Percentiles rank a stretch among this genome's conserved stretches.
These are phyloP conservation scores for Prunus fruticosa DNA, from an alignment of 306 rosid species.

Conservation along the genomic window DNA sequence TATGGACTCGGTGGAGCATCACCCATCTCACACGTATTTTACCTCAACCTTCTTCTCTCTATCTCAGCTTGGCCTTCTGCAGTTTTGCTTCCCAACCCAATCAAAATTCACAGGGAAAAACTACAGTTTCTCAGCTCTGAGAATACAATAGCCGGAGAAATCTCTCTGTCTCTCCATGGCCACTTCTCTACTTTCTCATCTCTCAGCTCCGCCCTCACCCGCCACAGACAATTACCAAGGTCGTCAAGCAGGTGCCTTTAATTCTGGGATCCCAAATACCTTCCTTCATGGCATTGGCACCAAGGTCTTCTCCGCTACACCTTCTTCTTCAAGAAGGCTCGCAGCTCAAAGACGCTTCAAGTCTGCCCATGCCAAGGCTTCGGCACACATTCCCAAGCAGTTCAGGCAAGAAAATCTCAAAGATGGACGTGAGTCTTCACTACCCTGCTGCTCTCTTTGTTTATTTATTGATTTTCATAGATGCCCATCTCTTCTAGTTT, in stretches of 20 bases:
- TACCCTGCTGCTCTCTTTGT: neutral
- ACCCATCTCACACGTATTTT: neutral
- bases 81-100: neutral
- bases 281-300: slow-evolving; percentile 64
- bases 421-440: slow-evolving; percentile 71
- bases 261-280: slow-evolving; percentile 21
- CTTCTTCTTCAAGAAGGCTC: slow-evolving; percentile 3
- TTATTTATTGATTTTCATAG: neutral
- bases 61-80: neutral
- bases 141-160: neutral
- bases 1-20: neutral
- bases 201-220: slow-evolving; percentile 37
- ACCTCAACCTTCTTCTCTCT: neutral
- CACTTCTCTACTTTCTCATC: slow-evolving; percentile 45
- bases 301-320: slow-evolving; percentile 28
- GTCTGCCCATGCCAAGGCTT: slow-evolving; percentile 44
- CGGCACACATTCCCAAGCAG: slow-evolving; percentile 72
- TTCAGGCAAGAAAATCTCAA: slow-evolving; percentile 78
- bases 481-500: neutral
- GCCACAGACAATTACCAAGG: slow-evolving; percentile 23
- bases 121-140: neutral
- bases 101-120: neutral
- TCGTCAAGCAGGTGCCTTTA: slow-evolving; percentile 18
- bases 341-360: slow-evolving; percentile 35
- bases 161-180: slow-evolving; percentile 42